phyloP scores from a whole-genome alignment of 2,329 filamentous ascomycete genomes.

The Cercospora berteroae region DNA sequence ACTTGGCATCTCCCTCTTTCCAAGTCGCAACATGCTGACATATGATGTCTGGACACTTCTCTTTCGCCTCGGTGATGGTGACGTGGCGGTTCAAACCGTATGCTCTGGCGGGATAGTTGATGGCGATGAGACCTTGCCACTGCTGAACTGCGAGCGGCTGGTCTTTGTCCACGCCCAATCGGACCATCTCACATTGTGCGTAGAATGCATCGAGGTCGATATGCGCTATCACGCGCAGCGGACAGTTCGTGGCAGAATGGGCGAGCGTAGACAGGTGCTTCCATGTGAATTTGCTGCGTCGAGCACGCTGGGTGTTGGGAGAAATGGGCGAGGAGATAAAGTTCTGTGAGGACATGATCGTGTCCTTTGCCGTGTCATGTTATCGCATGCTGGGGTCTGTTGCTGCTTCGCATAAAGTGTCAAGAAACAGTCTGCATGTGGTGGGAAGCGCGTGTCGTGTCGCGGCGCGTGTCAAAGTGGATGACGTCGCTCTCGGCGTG shows the following conservation, averaged over 20 bases:
- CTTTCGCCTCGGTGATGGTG: slow-evolving; percentile 75
- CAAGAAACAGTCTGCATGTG: background rate
- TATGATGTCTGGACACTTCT: slow-evolving; percentile 79
- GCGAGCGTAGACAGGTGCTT: slow-evolving; percentile 76
- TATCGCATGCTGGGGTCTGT: slow-evolving; percentile 13
- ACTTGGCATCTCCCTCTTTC: slow-evolving; percentile 85
- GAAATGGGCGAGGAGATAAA: slow-evolving; percentile 35
- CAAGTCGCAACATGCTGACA: slow-evolving; percentile 93
- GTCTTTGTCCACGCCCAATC: slow-evolving; percentile 70
- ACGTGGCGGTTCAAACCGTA: slow-evolving; percentile 79
- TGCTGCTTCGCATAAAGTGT: background rate
- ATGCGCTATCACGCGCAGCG: slow-evolving; percentile 83
- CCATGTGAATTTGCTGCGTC: slow-evolving; percentile 75
- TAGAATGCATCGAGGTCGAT: slow-evolving; percentile 98
- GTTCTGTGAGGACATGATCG: slow-evolving; percentile 29
- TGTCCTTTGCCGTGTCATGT: background rate
- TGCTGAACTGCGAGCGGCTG: slow-evolving; percentile 89
- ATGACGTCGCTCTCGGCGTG: background rate
- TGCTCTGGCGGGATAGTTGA: slow-evolving; percentile 88
- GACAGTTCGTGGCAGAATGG: slow-evolving; percentile 67
- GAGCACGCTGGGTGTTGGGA: slow-evolving; percentile 24
- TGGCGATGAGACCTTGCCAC: slow-evolving; percentile 90
- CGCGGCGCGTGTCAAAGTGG: background rate
- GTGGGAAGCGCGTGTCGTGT: background rate
- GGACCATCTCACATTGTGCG: slow-evolving; percentile 86